Percentiles rank a stretch among this genome's conserved stretches.
Evolutionary conservation across 306 rosid species (phyloP).

Genomic region (Boehmeria nivea): DNA sequence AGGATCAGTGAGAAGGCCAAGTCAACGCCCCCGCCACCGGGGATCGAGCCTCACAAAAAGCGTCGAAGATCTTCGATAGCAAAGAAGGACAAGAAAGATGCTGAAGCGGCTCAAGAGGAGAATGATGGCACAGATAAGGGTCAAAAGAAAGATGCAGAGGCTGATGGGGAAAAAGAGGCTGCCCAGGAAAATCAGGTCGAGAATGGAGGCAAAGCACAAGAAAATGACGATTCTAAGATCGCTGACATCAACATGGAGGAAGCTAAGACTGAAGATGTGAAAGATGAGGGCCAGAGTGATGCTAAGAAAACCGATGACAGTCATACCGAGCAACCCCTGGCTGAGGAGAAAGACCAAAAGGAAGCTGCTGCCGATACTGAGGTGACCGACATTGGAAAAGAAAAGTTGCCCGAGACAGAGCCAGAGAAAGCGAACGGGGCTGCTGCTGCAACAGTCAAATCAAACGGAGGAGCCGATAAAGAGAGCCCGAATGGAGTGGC

Average conservation of each 20-base stretch:
- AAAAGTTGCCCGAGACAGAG: constrained; percentile 15
- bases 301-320: constrained; percentile 16
- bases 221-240: constrained; percentile 17
- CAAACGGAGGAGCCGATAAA: constrained; percentile 37
- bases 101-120: constrained; percentile 36
- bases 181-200: constrained; percentile 21
- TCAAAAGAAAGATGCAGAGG: constrained; percentile 27
- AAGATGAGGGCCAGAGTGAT: constrained; percentile 8
- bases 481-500: constrained; percentile 17
- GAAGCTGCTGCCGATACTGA: constrained; percentile 16
- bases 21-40: constrained; percentile 45
- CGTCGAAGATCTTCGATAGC: constrained; percentile 63
- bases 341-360: constrained; percentile 27
- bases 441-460: constrained; percentile 21
- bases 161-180: constrained; percentile 10
- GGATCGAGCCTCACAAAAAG: constrained; percentile 58
- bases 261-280: constrained; percentile 3
- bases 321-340: constrained; percentile 12
- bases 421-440: constrained; percentile 27
- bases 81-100: constrained; percentile 52
- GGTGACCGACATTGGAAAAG: constrained; percentile 23
- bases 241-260: constrained; percentile 12
- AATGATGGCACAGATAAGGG: constrained; percentile 31
- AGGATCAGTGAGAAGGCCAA: constrained; percentile 84
- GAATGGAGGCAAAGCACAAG: constrained; percentile 30